Evolutionary conservation across 1,139 yeast genomes (phyloP), one percentile per base, ranked within the genome.

Genomic region (Casaregolazyma lundiana): DNA sequence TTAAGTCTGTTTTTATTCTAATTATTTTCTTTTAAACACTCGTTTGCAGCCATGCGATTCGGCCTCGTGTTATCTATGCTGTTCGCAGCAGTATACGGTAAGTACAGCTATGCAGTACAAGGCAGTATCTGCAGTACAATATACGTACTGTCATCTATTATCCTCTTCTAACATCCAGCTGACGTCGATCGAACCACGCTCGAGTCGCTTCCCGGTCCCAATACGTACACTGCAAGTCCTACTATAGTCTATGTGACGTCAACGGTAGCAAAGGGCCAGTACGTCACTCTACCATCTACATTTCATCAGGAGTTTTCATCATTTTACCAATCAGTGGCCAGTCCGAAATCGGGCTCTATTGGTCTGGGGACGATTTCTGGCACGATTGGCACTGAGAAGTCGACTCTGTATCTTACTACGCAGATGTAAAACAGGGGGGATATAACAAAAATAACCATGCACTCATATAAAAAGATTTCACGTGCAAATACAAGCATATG

Each of bases 321-420:
- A 2, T 58, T 66, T 56, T 73, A 68, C 51, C 38, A 70, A 0
- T 58, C 70, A 0, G 61, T 73, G 2, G 67, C 66, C 0, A 47
- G 68, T 0, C 77, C 77, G 2, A 58, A 71, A 0, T 55, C 74
- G 0, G 90, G 89, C 1, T 52, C 71, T 2, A 68, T 81, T 41
- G 89, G 89, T 0, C 61, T 82, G 43, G 86, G 86, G 1, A 63
- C 76, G 0, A 60, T 79, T 26, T 56, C 70, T 2, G 89, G 88
- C 1, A 54, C 69, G 0, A 75, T 82, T 9, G 94, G 92, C 7
- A 60, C 64, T 0, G 58, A 73, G 6, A 45, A 44, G 29, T 45
- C 51, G 13, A 42, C 50, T 9, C 43, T 32, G 19, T 39, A 44
- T 30, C 32, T 40, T 30, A 56, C 59, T 6, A 34, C 32, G 11